Evolutionary conservation across 306 rosid genomes (phyloP).

Genomic region (Sicyos baderoa): DNA sequence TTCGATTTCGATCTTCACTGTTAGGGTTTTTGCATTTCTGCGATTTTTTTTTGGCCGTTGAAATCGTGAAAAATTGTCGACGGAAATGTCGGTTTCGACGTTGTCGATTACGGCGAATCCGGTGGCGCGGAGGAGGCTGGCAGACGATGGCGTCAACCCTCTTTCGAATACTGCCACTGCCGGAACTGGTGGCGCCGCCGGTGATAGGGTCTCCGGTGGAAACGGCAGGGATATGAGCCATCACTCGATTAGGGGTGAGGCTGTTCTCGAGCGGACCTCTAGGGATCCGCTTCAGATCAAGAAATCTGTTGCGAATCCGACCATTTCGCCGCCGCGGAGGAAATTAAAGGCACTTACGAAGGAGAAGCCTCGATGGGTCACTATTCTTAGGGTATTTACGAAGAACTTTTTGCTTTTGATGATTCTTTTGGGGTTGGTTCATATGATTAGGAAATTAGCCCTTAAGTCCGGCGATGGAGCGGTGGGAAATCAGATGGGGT

Average conservation of each 20-base stretch:
- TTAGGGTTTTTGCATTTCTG: conserved; percentile 23
- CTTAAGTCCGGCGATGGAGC: conserved; percentile 31
- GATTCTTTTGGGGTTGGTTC: conserved; percentile 47
- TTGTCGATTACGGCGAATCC: conserved; percentile 83
- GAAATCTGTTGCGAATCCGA: conserved; percentile 36
- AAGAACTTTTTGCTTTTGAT: conserved; percentile 49
- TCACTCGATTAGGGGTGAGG: conserved; percentile 65
- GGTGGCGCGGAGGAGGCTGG: conserved; percentile 69
- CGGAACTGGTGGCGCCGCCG: conserved; percentile 23
- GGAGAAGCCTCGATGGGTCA: conserved; percentile 59
- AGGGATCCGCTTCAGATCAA: conserved; percentile 37
- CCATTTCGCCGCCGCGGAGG: conserved; percentile 29
- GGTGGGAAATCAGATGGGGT: conserved; percentile 33
- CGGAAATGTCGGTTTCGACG: conserved; percentile 83
- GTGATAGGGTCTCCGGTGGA: conserved; percentile 20
- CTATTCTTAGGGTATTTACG: conserved; percentile 38
- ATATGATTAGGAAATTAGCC: conserved; percentile 42
- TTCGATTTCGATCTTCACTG: conserved; percentile 1
- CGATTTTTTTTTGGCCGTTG: neutral
- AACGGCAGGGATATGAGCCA: conserved; percentile 65
- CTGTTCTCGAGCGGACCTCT: conserved; percentile 35
- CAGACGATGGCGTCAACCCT: conserved; percentile 45
- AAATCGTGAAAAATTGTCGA: neutral
- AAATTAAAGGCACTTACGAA: conserved; percentile 26
- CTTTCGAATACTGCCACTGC: conserved; percentile 24